Evolutionary conservation across 257 asterid genomes (phyloP).

Genomic region (Coffea canephora): DNA sequence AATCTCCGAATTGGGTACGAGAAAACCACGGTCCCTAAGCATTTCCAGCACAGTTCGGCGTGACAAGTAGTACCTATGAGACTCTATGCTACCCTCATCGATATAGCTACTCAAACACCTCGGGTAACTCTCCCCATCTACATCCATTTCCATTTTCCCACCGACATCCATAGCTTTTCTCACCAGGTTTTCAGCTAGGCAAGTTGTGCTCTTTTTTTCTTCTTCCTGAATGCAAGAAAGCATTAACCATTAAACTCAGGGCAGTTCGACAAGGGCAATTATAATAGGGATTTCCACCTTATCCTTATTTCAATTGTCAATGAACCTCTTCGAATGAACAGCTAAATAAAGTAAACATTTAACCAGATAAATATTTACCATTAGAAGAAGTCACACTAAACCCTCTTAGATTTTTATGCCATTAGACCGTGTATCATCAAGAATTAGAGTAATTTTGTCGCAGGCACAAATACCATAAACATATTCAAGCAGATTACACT

Average conservation of each 20-base stretch:
- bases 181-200: background rate
- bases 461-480: background rate
- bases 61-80: slow-evolving; percentile 74
- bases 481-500: too few species aligned
- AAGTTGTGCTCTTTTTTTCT: background rate
- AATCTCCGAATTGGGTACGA: slow-evolving; percentile 63
- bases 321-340: background rate
- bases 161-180: slow-evolving; percentile 7
- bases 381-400: background rate
- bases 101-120: slow-evolving; percentile 54
- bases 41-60: slow-evolving; percentile 78
- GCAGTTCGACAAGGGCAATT: background rate
- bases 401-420: background rate
- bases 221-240: background rate
- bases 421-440: background rate
- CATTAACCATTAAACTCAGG: background rate
- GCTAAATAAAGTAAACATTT: background rate
- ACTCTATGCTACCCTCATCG: slow-evolving; percentile 60
- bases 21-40: slow-evolving; percentile 91
- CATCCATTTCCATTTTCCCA: slow-evolving; percentile 27
- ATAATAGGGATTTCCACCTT: background rate
- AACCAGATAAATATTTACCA: background rate
- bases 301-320: too few species aligned
- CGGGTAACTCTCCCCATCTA: slow-evolving; percentile 19
- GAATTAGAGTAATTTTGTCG: background rate